Percentiles rank a stretch among this genome's conserved stretches.
phyloP scores from a whole-genome alignment of 1,284 basidiomycete species.

The Ceratobasidium sp. region DNA sequence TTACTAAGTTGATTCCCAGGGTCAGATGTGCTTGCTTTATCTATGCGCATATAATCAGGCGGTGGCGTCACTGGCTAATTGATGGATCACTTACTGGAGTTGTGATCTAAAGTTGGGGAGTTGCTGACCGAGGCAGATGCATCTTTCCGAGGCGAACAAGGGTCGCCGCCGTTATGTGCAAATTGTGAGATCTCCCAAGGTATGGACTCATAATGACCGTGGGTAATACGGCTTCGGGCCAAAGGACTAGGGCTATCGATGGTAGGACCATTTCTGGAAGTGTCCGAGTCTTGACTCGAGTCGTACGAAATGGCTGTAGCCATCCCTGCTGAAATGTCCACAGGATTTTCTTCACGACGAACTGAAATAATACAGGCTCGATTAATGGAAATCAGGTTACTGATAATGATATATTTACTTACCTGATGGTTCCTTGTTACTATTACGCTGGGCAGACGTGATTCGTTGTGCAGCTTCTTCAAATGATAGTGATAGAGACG shows the following conservation, averaged over 20 bases:
- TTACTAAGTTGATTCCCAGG: background rate
- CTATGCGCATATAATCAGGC: background rate
- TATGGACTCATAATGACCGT: background rate
- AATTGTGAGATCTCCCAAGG: background rate
- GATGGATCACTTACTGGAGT: background rate
- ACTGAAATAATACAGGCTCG: background rate
- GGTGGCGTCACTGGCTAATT: background rate
- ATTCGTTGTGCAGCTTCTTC: background rate
- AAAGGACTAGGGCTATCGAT: background rate
- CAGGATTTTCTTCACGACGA: too few species aligned
- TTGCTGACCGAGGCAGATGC: background rate
- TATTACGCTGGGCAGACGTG: background rate
- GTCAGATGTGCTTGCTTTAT: background rate
- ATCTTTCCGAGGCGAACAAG: background rate
- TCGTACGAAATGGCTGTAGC: conserved; percentile 21
- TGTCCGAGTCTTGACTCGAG: conserved; percentile 15
- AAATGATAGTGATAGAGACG: background rate
- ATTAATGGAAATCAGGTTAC: background rate
- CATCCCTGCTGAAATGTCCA: too few species aligned
- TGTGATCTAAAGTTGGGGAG: background rate
- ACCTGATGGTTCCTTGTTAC: background rate
- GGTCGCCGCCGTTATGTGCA: background rate
- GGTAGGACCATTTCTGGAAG: background rate
- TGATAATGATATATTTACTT: background rate
- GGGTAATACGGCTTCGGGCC: too few species aligned